These are phyloP conservation scores for Geranium rotundifolium DNA, from an alignment of 345 rosid species.

Conservation along the genomic window DNA sequence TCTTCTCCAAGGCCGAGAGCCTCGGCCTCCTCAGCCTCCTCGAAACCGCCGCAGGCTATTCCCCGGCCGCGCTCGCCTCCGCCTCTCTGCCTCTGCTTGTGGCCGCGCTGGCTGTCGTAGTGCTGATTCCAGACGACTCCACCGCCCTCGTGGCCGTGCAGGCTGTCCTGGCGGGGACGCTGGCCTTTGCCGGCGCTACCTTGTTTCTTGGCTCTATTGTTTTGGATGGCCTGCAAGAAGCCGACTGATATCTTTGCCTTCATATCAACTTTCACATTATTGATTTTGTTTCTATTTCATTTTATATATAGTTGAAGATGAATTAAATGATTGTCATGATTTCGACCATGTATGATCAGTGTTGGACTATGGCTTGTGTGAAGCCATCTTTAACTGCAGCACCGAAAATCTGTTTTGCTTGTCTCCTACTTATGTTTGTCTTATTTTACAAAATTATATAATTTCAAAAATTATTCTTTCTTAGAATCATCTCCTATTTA, in stretches of 20 bases:
- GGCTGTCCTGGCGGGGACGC: constrained; percentile 54
- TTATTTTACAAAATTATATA: no score
- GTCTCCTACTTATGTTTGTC: no score
- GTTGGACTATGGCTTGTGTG: no score
- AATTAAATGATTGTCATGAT: no score
- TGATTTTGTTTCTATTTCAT: no score
- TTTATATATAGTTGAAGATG: no score
- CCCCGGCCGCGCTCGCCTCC: constrained; percentile 67
- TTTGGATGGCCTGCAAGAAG: constrained; percentile 77
- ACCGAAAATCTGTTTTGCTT: no score
- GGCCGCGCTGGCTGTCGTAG: constrained; percentile 61
- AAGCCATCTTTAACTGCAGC: no score
- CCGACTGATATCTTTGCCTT: constrained; percentile 32
- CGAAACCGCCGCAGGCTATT: constrained; percentile 45
- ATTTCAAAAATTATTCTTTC: no score
- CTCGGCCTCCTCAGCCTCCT: constrained; percentile 74
- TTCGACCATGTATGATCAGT: no score
- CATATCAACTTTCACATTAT: not conserved
- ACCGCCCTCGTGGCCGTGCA: constrained; percentile 51
- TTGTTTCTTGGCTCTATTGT: constrained; percentile 69
- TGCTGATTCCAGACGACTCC: constrained; percentile 78
- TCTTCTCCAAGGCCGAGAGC: constrained; percentile 89
- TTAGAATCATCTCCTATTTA: no score
- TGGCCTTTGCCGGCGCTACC: constrained; percentile 57
- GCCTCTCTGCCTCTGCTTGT: constrained; percentile 58